These are phyloP conservation scores for Rhizopus arrhizus DNA, from an alignment of 371 early-diverging fungal species.

Conservation along the genomic window DNA sequence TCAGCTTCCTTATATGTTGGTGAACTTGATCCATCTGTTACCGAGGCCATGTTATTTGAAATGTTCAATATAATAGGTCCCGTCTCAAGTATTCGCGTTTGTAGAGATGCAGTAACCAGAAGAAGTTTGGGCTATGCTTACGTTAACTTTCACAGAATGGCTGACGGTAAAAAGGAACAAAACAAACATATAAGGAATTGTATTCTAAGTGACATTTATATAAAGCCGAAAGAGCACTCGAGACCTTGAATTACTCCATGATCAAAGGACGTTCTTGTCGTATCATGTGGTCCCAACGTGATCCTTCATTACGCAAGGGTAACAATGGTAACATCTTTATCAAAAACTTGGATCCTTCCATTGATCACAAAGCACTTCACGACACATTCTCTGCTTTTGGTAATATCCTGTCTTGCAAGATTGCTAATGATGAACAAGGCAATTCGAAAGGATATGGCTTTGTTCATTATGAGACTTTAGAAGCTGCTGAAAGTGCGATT, in stretches of 20 bases:
- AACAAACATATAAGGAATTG: neutral
- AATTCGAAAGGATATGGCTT: conserved; percentile 93
- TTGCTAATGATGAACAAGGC: conserved; percentile 79
- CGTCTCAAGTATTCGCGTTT: conserved; percentile 96
- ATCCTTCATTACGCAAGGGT: conserved; percentile 90
- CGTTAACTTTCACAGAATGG: conserved; percentile 88
- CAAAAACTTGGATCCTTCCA: conserved; percentile 96
- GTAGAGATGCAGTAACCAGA: conserved; percentile 95
- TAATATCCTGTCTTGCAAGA: conserved; percentile 91
- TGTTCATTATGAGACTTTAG: conserved; percentile 90
- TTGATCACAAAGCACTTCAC: conserved; percentile 95
- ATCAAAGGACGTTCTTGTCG: conserved; percentile 94
- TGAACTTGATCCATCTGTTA: conserved; percentile 90
- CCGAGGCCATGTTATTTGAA: conserved; percentile 95
- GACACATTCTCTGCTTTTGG: conserved; percentile 97
- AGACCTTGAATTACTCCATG: conserved; percentile 89
- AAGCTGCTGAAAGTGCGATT: conserved; percentile 88
- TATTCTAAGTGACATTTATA: neutral
- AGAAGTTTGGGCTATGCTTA: conserved; percentile 97
- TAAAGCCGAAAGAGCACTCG: conserved; percentile 87
- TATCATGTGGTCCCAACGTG: conserved; percentile 99
- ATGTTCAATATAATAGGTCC: conserved; percentile 93
- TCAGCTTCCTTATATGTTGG: conserved; percentile 86
- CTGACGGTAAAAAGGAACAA: conserved; percentile 58
- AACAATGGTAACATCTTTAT: conserved; percentile 98